phyloP scores from a whole-genome alignment of 495 filamentous ascomycete genomes.

The Sordaria brevicollis region DNA sequence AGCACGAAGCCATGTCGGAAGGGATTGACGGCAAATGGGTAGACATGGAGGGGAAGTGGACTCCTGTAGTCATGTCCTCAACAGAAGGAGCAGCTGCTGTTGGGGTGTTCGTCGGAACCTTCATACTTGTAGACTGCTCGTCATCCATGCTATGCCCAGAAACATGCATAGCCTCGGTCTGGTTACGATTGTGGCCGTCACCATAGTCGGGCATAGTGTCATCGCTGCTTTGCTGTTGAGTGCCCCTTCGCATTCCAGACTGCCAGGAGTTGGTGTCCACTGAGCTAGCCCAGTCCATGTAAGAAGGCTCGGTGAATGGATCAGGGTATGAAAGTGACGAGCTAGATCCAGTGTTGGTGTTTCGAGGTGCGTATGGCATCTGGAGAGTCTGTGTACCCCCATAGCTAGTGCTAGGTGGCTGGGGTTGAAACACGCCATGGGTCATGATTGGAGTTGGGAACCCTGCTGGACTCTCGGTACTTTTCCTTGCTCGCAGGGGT shows the following conservation, averaged over 20 bases:
- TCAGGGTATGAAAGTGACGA: slow-evolving; percentile 18
- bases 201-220: slow-evolving; percentile 32
- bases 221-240: slow-evolving; percentile 24
- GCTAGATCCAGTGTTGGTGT: slow-evolving; percentile 1
- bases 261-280: slow-evolving; percentile 1
- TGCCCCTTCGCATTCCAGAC: slow-evolving; percentile 5
- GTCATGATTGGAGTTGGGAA: background rate
- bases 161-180: slow-evolving; percentile 15
- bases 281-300: slow-evolving; percentile 25
- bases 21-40: slow-evolving; percentile 11
- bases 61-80: slow-evolving; percentile 6
- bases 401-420: slow-evolving; percentile 7
- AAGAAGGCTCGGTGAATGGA: slow-evolving; percentile 27
- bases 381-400: slow-evolving; percentile 7
- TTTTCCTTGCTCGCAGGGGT: slow-evolving; percentile 8
- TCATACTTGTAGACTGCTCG: slow-evolving; percentile 16
- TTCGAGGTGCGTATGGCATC: slow-evolving; percentile 14
- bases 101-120: slow-evolving; percentile 32
- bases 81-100: slow-evolving; percentile 3
- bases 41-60: background rate
- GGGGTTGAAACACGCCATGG: slow-evolving; percentile 5
- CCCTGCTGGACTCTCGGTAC: slow-evolving; percentile 4
- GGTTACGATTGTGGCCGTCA: slow-evolving; percentile 4
- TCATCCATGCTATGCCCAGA: slow-evolving; percentile 23
- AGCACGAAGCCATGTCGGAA: slow-evolving; percentile 25